A percentile compares a stretch with the other conserved stretches of the same genome.
Conservation (phyloP, 371 early-diverging fungal species). For the Coemansia sp. region DNA sequence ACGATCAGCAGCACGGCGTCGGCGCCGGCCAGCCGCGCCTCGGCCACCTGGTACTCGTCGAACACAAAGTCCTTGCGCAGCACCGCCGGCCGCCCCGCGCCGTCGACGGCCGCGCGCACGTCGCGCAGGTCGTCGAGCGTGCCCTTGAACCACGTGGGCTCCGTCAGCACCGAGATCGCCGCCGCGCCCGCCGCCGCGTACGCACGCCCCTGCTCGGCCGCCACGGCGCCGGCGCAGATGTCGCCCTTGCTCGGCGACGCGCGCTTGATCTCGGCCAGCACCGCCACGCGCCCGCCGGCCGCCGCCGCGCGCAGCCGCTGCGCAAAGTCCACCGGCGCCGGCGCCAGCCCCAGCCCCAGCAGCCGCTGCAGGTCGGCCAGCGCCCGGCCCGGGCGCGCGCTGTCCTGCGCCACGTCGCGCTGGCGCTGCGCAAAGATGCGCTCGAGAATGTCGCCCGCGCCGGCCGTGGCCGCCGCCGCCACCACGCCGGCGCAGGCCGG, state of each 20-base stretch:
- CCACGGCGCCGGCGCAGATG: slow-evolving; percentile 78
- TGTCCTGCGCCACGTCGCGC: slow-evolving; percentile 72
- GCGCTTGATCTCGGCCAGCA: slow-evolving; percentile 96
- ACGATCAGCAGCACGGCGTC: slow-evolving; percentile 94
- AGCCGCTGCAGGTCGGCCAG: slow-evolving; percentile 66
- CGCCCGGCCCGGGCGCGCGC: slow-evolving; percentile 72
- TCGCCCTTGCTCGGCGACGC: slow-evolving; percentile 96
- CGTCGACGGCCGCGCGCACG: slow-evolving; percentile 68
- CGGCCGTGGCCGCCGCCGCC: not conserved
- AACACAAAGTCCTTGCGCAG: slow-evolving; percentile 96
- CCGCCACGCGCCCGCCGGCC: slow-evolving; percentile 58
- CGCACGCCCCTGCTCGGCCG: slow-evolving; percentile 77
- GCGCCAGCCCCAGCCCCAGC: slow-evolving; percentile 63
- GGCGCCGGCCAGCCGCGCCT: slow-evolving; percentile 88
- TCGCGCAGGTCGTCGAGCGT: slow-evolving; percentile 83
- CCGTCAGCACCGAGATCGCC: slow-evolving; percentile 94
- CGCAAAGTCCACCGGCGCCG: slow-evolving; percentile 75
- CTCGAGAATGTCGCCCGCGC: slow-evolving; percentile 38
- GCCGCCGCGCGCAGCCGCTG: slow-evolving; percentile 61
- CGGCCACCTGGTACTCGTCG: slow-evolving; percentile 92
- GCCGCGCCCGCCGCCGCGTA: slow-evolving; percentile 90
- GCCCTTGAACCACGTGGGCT: slow-evolving; percentile 97
- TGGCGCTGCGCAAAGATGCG: slow-evolving; percentile 68
- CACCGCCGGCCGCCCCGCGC: slow-evolving; percentile 74
- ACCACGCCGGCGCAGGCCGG: slow-evolving; percentile 8